Percentiles rank a stretch among this genome's conserved stretches.
Evolutionary conservation across 345 rosid species (phyloP).

Genomic region (Lagerstroemia speciosa): DNA sequence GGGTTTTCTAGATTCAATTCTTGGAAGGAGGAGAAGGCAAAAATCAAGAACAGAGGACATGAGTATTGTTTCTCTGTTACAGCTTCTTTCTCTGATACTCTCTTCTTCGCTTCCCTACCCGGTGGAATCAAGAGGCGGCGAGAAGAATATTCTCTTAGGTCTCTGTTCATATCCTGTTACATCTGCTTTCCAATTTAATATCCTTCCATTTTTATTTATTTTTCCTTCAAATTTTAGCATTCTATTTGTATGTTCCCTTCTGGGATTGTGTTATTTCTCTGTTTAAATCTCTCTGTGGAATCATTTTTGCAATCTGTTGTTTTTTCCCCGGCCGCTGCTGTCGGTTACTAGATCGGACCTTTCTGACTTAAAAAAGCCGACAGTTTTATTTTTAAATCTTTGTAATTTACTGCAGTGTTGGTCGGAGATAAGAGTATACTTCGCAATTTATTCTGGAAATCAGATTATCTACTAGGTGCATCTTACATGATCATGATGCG

Average conservation of each 20-base stretch:
- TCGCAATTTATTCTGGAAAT: background rate
- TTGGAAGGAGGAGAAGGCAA: background rate
- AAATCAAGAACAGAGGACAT: constrained; percentile 10
- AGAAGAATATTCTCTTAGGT: constrained; percentile 23
- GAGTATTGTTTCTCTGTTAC: constrained; percentile 8
- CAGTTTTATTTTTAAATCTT: background rate
- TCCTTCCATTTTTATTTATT: background rate
- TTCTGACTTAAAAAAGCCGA: background rate
- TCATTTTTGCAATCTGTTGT: too few relatives aligned
- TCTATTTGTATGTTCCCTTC: background rate
- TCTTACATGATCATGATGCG: background rate
- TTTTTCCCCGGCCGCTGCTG: background rate
- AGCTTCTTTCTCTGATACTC: constrained; percentile 12
- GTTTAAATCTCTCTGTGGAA: background rate
- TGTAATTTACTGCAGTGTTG: background rate
- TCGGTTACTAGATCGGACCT: background rate
- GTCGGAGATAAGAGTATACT: background rate
- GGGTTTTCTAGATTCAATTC: background rate
- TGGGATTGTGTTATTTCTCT: background rate
- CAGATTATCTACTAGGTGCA: background rate
- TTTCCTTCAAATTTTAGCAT: background rate
- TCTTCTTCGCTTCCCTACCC: constrained; percentile 16
- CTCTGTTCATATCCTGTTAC: background rate
- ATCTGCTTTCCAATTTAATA: background rate
- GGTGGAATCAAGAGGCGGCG: constrained; percentile 38